These are phyloP conservation scores for Penicillium macrosclerotiorum DNA, from an alignment of 495 filamentous ascomycete species.

Conservation along the genomic window DNA sequence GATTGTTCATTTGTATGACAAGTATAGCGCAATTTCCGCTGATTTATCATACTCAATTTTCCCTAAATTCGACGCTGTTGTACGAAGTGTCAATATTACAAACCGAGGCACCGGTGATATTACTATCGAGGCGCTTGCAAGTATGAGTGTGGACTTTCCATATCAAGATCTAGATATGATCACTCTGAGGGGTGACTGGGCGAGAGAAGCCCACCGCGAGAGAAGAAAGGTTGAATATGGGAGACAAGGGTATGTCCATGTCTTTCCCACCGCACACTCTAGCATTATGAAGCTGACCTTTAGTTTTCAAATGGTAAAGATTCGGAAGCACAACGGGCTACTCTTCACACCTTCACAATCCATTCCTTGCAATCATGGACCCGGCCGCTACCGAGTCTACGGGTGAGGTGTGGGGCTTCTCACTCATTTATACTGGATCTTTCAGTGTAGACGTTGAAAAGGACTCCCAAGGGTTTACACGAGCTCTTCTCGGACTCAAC, in stretches of 20 bases:
- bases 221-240: conserved; percentile 37
- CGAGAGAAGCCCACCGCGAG: conserved; percentile 43
- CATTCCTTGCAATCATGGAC: conserved; percentile 50
- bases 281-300: not conserved
- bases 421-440: conserved; percentile 53
- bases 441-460: conserved; percentile 53
- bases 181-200: conserved; percentile 53
- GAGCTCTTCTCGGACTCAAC: conserved; percentile 51
- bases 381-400: conserved; percentile 50
- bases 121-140: conserved; percentile 47
- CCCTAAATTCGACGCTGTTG: conserved; percentile 49
- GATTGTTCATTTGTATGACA: conserved; percentile 49
- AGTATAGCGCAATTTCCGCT: conserved; percentile 46
- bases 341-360: conserved; percentile 54
- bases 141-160: conserved; percentile 52
- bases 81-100: conserved; percentile 50
- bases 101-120: conserved; percentile 47
- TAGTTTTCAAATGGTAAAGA: conserved; percentile 13
- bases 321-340: conserved; percentile 52
- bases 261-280: not conserved
- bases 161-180: conserved; percentile 55
- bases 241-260: conserved; percentile 24
- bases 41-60: conserved; percentile 56
- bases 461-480: conserved; percentile 52
- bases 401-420: conserved; percentile 54